Evolutionary conservation across 352 stramenopile genomes (phyloP).

Genomic region (Pythium sukuiense): DNA sequence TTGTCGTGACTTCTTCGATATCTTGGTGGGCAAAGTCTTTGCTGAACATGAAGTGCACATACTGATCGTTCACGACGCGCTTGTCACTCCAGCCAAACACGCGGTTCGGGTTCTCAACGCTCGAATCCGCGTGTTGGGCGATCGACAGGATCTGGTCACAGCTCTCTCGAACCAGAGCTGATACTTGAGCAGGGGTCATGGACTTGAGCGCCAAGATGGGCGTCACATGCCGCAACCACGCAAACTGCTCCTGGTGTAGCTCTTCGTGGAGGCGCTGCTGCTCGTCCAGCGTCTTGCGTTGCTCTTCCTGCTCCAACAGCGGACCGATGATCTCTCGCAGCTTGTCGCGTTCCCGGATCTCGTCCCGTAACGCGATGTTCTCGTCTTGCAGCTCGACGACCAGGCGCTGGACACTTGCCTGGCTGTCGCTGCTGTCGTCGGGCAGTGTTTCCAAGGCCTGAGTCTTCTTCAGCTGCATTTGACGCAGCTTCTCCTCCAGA

Average conservation of each 20-base stretch:
- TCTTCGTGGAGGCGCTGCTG: constrained; percentile 24
- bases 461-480: constrained; percentile 17
- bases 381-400: constrained; percentile 18
- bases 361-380: constrained; percentile 23
- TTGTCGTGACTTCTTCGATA: constrained; percentile 21
- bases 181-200: background rate
- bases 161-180: constrained; percentile 18
- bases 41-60: constrained; percentile 31
- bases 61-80: constrained; percentile 25
- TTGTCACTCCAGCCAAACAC: constrained; percentile 31
- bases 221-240: constrained; percentile 22
- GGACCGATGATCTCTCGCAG: constrained; percentile 15
- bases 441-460: background rate
- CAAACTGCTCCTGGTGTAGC: constrained; percentile 16
- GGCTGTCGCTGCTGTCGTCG: background rate
- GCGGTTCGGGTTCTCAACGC: constrained; percentile 13
- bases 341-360: constrained; percentile 21
- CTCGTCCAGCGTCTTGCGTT: constrained; percentile 23
- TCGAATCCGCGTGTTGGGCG: constrained; percentile 17
- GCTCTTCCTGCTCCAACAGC: constrained; percentile 29
- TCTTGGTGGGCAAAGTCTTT: constrained; percentile 31
- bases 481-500: constrained; percentile 17
- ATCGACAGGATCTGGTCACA: constrained; percentile 23
- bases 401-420: background rate
- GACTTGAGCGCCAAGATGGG: constrained; percentile 20